These are phyloP conservation scores for Leccinum discolor DNA, from an alignment of 1,284 basidiomycete genomes.

Conservation along the genomic window DNA sequence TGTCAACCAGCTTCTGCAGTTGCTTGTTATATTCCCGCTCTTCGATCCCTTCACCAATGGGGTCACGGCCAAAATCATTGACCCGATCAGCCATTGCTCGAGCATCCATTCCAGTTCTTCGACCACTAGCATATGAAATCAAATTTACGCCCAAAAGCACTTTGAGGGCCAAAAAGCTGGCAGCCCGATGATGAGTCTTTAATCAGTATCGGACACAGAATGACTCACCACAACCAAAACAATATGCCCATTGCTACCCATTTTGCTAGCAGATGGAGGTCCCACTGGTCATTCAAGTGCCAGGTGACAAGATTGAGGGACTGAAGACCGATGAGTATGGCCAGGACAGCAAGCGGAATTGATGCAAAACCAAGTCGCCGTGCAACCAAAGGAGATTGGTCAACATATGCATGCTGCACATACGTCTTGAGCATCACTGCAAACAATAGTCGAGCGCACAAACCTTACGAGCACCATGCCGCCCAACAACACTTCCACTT, in stretches of 20 bases:
- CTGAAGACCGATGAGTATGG: slow-evolving; percentile 88
- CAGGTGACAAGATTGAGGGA: slow-evolving; percentile 65
- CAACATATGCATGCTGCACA: slow-evolving; percentile 82
- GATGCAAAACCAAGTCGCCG: slow-evolving; percentile 94
- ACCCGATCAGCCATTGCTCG: slow-evolving; percentile 71
- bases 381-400: slow-evolving; percentile 94
- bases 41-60: slow-evolving; percentile 85
- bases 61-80: slow-evolving; percentile 84
- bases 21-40: slow-evolving; percentile 87
- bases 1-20: slow-evolving; percentile 71
- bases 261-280: slow-evolving; percentile 52
- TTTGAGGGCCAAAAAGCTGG: slow-evolving; percentile 82
- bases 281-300: slow-evolving; percentile 37
- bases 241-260: slow-evolving; percentile 66
- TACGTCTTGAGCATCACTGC: slow-evolving; percentile 9
- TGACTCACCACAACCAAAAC: slow-evolving; percentile 79
- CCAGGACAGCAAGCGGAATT: slow-evolving; percentile 88
- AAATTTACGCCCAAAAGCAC: slow-evolving; percentile 87
- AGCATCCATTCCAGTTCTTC: slow-evolving; percentile 76
- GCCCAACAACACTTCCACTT: slow-evolving; percentile 73
- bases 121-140: slow-evolving; percentile 78
- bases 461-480: slow-evolving; percentile 72
- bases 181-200: neutral
- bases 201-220: slow-evolving; percentile 1
- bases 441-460: slow-evolving; percentile 11